Percentiles rank a stretch among this genome's conserved stretches.
phyloP scores from a whole-genome alignment of 1,284 basidiomycete species.

The Ganoderma leucocontextum region DNA sequence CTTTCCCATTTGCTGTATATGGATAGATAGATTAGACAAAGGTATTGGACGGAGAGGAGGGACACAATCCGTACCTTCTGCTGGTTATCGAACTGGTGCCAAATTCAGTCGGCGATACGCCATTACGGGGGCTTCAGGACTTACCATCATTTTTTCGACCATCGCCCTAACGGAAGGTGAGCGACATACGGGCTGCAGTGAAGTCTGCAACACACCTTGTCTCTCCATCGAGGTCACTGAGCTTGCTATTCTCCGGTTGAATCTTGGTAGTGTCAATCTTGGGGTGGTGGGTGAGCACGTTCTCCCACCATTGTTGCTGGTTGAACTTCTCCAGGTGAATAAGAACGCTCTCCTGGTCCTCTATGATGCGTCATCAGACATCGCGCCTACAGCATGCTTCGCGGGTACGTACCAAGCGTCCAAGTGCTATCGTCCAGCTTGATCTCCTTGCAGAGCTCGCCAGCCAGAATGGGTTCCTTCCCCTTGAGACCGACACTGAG shows the following conservation, averaged over 20 bases:
- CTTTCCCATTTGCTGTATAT: conserved; percentile 88
- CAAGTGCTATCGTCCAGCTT: conserved; percentile 98
- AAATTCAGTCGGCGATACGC: conserved; percentile 14
- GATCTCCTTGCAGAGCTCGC: conserved; percentile 94
- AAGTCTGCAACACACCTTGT: conserved; percentile 64
- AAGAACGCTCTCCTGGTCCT: conserved; percentile 78
- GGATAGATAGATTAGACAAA: conserved; percentile 18
- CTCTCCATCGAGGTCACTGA: conserved; percentile 95
- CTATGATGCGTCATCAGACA: conserved; percentile 48
- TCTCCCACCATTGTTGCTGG: conserved; percentile 96
- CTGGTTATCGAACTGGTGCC: conserved; percentile 85
- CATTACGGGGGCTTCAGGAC: conserved; percentile 37
- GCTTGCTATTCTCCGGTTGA: conserved; percentile 93
- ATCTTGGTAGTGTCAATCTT: conserved; percentile 99
- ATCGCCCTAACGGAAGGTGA: conserved; percentile 70
- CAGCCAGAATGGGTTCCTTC: conserved; percentile 84
- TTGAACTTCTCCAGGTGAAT: conserved; percentile 92
- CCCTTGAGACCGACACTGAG: conserved; percentile 90
- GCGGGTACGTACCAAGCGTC: conserved; percentile 81
- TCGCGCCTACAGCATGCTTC: not conserved
- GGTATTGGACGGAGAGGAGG: conserved; percentile 7
- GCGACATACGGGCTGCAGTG: conserved; percentile 19
- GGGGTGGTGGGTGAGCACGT: conserved; percentile 93
- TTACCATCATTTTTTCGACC: conserved; percentile 99
- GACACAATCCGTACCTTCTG: conserved; percentile 81